These are phyloP conservation scores for Mucor plumbeus DNA, from an alignment of 371 early-diverging fungal genomes.

Conservation along the genomic window DNA sequence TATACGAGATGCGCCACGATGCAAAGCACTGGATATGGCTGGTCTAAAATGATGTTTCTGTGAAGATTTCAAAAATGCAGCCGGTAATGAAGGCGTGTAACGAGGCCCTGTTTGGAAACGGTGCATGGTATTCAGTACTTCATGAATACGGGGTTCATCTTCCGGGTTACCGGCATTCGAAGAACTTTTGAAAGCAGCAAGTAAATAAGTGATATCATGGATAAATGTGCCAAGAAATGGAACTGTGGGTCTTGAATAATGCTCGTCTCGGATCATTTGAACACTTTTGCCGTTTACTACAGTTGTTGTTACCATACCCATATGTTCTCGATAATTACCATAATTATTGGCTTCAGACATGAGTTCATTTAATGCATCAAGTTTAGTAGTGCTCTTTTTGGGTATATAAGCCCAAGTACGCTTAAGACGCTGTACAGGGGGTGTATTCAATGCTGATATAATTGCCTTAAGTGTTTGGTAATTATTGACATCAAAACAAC, in stretches of 20 bases:
- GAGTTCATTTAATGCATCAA: slow-evolving; percentile 65
- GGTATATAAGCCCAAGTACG: slow-evolving; percentile 79
- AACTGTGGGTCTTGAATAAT: slow-evolving; percentile 63
- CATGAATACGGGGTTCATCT: slow-evolving; percentile 61
- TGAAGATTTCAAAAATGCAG: slow-evolving; percentile 56
- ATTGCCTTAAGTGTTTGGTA: slow-evolving; percentile 81
- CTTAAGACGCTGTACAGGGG: slow-evolving; percentile 77
- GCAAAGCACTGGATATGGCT: slow-evolving; percentile 57
- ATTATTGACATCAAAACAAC: slow-evolving; percentile 69
- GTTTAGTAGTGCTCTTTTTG: slow-evolving; percentile 63
- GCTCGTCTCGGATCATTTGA: slow-evolving; percentile 47
- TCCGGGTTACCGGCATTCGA: slow-evolving; percentile 32
- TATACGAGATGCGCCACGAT: slow-evolving; percentile 57
- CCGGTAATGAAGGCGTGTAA: slow-evolving; percentile 60
- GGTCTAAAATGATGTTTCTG: slow-evolving; percentile 65
- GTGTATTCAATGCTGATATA: slow-evolving; percentile 72
- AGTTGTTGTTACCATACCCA: slow-evolving; percentile 51
- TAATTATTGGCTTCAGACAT: slow-evolving; percentile 80
- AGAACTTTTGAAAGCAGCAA: slow-evolving; percentile 64
- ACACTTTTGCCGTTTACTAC: slow-evolving; percentile 46
- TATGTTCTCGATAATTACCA: slow-evolving; percentile 70
- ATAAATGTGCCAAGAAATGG: slow-evolving; percentile 83
- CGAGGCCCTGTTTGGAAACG: slow-evolving; percentile 68
- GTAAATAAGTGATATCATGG: slow-evolving; percentile 79
- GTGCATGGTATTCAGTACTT: slow-evolving; percentile 55